These are phyloP conservation scores for Rhizomucor miehei DNA, from an alignment of 371 early-diverging fungal genomes.

Conservation along the genomic window DNA sequence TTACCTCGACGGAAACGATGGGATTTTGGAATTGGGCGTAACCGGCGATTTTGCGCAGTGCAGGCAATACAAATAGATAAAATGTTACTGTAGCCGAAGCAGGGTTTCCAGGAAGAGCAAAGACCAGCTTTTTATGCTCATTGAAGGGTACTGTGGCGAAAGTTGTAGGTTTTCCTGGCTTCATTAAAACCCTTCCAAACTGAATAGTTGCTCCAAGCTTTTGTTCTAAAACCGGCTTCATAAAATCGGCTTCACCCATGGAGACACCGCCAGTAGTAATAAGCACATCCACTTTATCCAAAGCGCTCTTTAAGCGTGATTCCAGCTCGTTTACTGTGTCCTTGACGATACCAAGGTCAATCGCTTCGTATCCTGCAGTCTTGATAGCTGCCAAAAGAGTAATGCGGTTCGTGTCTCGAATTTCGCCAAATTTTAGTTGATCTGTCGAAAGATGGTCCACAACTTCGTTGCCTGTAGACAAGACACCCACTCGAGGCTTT, in stretches of 20 bases:
- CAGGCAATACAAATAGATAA: constrained; percentile 86
- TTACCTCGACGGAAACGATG: constrained; percentile 63
- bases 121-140: constrained; percentile 52
- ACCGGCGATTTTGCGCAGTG: constrained; percentile 76
- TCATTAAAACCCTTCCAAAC: constrained; percentile 91
- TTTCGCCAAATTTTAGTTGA: constrained; percentile 57
- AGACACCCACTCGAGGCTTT: constrained; percentile 74
- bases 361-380: constrained; percentile 59
- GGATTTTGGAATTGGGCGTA: constrained; percentile 39
- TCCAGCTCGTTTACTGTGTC: constrained; percentile 66
- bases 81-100: constrained; percentile 89
- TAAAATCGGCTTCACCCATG: constrained; percentile 92
- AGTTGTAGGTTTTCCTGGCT: constrained; percentile 94
- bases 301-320: constrained; percentile 43
- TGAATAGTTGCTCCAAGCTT: constrained; percentile 71
- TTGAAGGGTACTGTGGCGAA: constrained; percentile 71
- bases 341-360: constrained; percentile 76
- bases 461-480: constrained; percentile 91
- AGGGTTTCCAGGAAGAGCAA: constrained; percentile 93
- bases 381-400: constrained; percentile 67
- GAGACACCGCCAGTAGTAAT: constrained; percentile 93
- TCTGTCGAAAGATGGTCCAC: constrained; percentile 50
- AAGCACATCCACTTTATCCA: constrained; percentile 71
- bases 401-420: constrained; percentile 86
- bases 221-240: constrained; percentile 83